Evolutionary conservation across 495 filamentous ascomycete genomes (phyloP), one percentile per base, ranked within the genome.

Genomic region (Pyronema domesticum): DNA sequence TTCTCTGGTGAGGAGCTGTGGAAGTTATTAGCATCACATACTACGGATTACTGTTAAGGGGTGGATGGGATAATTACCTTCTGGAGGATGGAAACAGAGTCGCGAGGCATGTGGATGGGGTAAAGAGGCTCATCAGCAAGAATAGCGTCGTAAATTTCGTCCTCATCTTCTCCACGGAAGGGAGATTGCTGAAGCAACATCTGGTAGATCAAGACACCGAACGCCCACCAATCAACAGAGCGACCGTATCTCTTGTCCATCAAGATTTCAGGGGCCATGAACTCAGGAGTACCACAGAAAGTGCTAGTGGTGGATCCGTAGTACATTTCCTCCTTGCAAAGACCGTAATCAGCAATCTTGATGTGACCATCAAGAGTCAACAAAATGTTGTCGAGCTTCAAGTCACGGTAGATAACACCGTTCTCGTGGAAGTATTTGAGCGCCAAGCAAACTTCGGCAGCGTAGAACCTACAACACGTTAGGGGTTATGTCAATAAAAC

Each of bases 211-310:
- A 99, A 73, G 36, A 99, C 91, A 63, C 91, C 91, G 68, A 99
- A 99, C n/a, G 91, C 91, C 91, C 91, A 99, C 91, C 91, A 99
- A 68, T 99, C 91, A 55, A 99, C 91, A n/a, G 91, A 89, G 49
- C 91, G 81, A 39, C 89, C 91, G 67, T 96, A 99, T 67, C 94
- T 94, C 75, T 96, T 96, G 69, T 99, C 91, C 54, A 99, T 76
- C 8, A 99, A 72, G 70, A 99, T 99, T 85, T 99, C 91, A 9
- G 91, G 91, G 11, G 91, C 91, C 91, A 99, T 99, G 57, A 99
- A 99, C 65, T 99, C 91, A 40, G 91, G 91, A 18, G 91, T 99
- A 69, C 91, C 91, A 70, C 91, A 99, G 72, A 99, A 99, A 23
- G 91, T 99, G 70, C 89, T 88, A 0, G 91, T 99, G 0, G 85